These are phyloP conservation scores for Rhododendron mucronatum DNA, from an alignment of 148 eudicot genomes.

Conservation along the genomic window DNA sequence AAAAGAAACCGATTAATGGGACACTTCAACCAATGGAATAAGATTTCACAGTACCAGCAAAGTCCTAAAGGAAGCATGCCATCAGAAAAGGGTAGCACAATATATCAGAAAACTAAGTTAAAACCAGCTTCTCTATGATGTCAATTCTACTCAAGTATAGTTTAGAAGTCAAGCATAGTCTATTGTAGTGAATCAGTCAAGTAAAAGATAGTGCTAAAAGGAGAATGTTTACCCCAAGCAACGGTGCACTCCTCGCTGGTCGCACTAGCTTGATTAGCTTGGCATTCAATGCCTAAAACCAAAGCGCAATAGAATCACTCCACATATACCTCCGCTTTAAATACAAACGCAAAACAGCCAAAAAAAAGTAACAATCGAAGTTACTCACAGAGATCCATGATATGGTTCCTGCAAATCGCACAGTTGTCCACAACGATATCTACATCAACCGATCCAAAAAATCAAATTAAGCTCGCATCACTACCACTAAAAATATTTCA, in stretches of 20 bases:
- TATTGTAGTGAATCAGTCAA: background rate
- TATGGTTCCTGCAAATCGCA: conserved; percentile 66
- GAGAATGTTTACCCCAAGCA: conserved; percentile 21
- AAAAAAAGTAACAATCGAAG: background rate
- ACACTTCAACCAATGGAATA: background rate
- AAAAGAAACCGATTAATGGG: background rate
- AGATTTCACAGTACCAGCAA: background rate
- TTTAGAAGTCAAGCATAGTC: background rate
- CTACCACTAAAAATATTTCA: no score
- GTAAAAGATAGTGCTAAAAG: background rate
- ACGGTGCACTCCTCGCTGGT: conserved; percentile 62
- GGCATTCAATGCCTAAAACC: conserved; percentile 74
- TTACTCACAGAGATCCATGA: conserved; percentile 63
- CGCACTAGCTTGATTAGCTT: conserved; percentile 90
- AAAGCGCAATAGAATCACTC: conserved; percentile 2
- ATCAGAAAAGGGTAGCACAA: background rate
- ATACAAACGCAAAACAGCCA: background rate
- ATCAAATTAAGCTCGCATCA: background rate
- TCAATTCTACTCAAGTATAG: background rate
- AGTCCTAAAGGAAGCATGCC: background rate
- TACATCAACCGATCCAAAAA: conserved; percentile 16
- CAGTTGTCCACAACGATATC: conserved; percentile 94
- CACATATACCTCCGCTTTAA: background rate
- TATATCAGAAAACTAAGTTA: background rate
- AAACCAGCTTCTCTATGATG: background rate